These are phyloP conservation scores for Leishmania major DNA, from an alignment of 208 protist species.

Conservation along the genomic window DNA sequence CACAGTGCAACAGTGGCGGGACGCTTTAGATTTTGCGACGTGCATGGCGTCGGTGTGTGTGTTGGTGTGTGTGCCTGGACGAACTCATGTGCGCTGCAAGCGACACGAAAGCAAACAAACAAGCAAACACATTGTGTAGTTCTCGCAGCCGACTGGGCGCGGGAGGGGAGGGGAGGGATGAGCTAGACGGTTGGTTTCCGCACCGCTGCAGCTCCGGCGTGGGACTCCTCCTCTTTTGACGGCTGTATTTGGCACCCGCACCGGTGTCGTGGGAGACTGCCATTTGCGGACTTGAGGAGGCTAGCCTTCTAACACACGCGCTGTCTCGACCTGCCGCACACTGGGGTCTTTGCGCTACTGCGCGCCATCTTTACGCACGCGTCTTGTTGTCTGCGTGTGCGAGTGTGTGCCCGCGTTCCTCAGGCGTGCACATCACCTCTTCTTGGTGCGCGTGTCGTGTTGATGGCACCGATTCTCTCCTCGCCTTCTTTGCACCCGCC, in stretches of 20 bases:
- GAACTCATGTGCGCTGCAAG: not conserved
- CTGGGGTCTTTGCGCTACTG: not conserved
- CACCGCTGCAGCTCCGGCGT: not conserved
- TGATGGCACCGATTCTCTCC: not conserved
- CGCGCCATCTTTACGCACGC: not conserved
- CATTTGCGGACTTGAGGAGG: not conserved
- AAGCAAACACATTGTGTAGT: not conserved
- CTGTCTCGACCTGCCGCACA: not conserved
- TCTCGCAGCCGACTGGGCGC: not conserved
- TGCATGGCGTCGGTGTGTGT: not conserved
- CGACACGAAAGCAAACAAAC: not conserved
- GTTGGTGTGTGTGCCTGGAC: not conserved
- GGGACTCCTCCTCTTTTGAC: not conserved
- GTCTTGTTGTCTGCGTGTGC: slow-evolving; percentile 2
- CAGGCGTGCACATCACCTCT: not conserved
- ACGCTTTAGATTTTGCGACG: not conserved
- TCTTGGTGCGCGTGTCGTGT: not conserved
- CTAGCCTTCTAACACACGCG: not conserved
- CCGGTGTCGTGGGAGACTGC: not conserved
- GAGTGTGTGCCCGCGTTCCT: not conserved
- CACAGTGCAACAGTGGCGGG: not conserved
- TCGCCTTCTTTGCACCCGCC: not conserved
- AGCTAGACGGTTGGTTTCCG: not conserved
- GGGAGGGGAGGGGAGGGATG: not conserved
- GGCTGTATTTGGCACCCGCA: not conserved